Evolutionary conservation across 2,329 filamentous ascomycete genomes (phyloP), one percentile per base, ranked within the genome.

Genomic region (Xylariaceae sp.): DNA sequence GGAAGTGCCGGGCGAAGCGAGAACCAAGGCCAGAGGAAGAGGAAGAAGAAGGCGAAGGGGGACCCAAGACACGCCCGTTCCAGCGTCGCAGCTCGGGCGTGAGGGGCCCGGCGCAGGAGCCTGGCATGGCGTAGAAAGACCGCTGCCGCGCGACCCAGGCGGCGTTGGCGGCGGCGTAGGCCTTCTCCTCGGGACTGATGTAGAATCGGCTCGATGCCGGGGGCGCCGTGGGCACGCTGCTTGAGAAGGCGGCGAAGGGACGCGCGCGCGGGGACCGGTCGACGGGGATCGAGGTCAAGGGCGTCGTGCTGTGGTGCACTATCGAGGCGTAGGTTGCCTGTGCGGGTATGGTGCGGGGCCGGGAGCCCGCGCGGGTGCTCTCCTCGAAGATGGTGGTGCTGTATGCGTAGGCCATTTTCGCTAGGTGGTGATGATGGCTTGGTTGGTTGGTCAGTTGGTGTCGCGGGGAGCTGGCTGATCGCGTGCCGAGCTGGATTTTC

Each of bases 171-270:
- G 23, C 50, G 7, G 11, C 8, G 2, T 17, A 17, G 1, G 21
- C 37, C 2, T 2, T n/a, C 47, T 52, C 46, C 11, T 46, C 41
- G 6, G 34, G 28, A 12, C 21, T 23, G 9, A 37, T 6, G 46
- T 11, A 6, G 33, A 40, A 17, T 4, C 21, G 6, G 33, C 7
- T 11, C 3, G 12, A 4, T 17, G n/a, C 17, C 1, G 33, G 29
- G 4, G 36, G 45, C 1, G 46, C 46, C 4, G 33, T 43, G 1
- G 56, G 51, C 1, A 8, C 6, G 33, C 33, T 19, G 34, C 45
- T n/a, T n/a, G n/a, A n/a, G n/a, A n/a, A 55, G 41, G 24, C 24
- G 21, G 3, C 3, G 36, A 51, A 56, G 24, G 52, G 44, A 2
- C 49, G 55, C 29, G 26, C 31, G 29, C 9, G 8, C 3, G 55